Base-by-base conservation (phyloP, 164 flowering plant genomes). In the Annona cherimola region DNA sequence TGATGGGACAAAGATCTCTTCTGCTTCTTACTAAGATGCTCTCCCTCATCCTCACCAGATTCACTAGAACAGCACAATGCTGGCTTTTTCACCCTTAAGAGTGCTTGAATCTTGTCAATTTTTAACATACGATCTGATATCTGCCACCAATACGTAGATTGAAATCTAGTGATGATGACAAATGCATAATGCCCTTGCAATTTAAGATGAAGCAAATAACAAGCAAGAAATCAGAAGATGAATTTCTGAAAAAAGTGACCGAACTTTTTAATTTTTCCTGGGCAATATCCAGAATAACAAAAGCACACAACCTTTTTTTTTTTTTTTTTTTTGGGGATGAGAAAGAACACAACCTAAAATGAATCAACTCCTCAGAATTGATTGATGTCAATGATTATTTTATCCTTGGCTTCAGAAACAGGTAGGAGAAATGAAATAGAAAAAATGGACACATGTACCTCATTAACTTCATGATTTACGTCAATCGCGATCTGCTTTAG, bases 401-500 rank as follows among this genome's bases (percentile, higher is more conserved):
- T 26, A 26, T 26, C 35, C 35, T 26, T 26, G 35, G 35, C 35
- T 26, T 26, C 35, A 45, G 50, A 45, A 8, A 45, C 50, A 4
- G 14, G 57, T 2, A 16, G 14, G 57, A 50, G 57, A 16, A 16
- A 6, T 11, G 67, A 40, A 39, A 45, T 40, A 5, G 62, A 43
- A 14, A 63, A 8, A 43, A 75, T 14, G 44, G 2, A 46, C 42
- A 46, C 42, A 69, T 43, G 19, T 81, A 92, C 94, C 93, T 88
- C 89, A 76, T 92, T 89, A 76, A 90, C 89, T 85, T 88, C 91
- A 39, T 78, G 81, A 6, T 86, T 63, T 63, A 89, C 77, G 64
- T 67, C 69, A 54, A 4, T 43, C 61, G 84, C 89, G 83, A 86
- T 75, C 73, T 84, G 82, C 69, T 79, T 76, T 55, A 92, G 85